Evolutionary conservation across 2,329 filamentous ascomycete species (phyloP), one percentile per base, ranked within the genome.

Genomic region (Hymenoscyphus repandus): DNA sequence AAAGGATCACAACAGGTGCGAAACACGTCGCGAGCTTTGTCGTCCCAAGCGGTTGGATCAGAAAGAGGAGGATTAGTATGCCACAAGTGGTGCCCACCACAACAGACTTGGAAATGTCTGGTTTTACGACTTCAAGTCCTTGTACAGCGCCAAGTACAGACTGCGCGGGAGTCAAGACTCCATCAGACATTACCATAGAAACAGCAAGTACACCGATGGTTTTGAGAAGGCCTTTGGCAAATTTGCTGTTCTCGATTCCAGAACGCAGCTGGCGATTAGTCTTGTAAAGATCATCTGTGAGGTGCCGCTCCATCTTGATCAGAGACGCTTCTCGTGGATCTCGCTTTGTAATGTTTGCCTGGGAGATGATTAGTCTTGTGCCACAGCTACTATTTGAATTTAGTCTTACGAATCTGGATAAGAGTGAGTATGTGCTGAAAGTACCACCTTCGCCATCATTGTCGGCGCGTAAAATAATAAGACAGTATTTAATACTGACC

Each of bases 391-490:
- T n/a, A n/a, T n/a, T n/a, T n/a, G n/a, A n/a, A n/a, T n/a, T n/a
- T n/a, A n/a, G n/a, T n/a, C 58, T 49, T 50, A 61, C 74, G 66
- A 77, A 83, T 62, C 80, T 70, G 5, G 81, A 77, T 2, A 87
- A 74, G 10, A 86, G 67, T 1, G 79, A 82, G 64, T 86, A 86
- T 27, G 80, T 77, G 41, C 77, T 79, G 64, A 86, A 86, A 0
- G 82, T 86, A 32, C 83, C 83, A n/a, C 83, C 83, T 60, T 87
- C 82, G 38, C 84, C 83, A 59, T 86, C 82, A 54, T 87, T 82
- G 63, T 87, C 83, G 53, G 83, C 83, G 37, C 69, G 72, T 10
- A 88, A 68, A 39, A 88, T 77, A 60, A 87, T 76, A 50, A 84
- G 68, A 36, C 82, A 73, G 62, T 88, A 87, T 69, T 88, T 87